Conservation (phyloP, 352 stramenopile genomes). For the Peronosclerospora sorghi region DNA sequence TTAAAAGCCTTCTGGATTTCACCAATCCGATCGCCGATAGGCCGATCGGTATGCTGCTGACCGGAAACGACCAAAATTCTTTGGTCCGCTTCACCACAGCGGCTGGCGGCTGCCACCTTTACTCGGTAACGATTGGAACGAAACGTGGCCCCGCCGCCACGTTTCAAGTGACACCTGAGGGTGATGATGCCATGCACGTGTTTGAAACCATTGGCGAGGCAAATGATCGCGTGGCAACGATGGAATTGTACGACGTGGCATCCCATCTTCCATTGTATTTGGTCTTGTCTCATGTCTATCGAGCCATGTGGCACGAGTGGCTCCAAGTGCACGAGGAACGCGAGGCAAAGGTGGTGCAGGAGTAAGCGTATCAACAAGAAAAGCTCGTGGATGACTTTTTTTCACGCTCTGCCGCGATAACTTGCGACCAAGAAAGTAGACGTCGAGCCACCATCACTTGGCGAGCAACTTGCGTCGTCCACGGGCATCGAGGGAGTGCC, state of each 20-base stretch:
- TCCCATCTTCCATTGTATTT: conserved; percentile 80
- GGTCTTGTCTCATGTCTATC: conserved; percentile 81
- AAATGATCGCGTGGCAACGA: conserved; percentile 68
- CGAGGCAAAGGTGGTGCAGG: conserved; percentile 22
- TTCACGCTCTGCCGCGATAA: conserved; percentile 34
- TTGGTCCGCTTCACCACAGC: no score
- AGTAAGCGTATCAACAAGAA: conserved; percentile 40
- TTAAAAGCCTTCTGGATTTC: no score
- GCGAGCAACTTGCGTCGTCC: neutral
- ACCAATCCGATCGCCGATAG: no score
- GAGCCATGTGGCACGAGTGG: conserved; percentile 82
- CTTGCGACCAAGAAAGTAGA: conserved; percentile 27
- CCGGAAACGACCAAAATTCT: no score
- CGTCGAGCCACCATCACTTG: conserved; percentile 5
- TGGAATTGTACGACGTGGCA: conserved; percentile 82
- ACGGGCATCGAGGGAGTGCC: conserved; percentile 2
- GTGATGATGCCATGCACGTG: conserved; percentile 23
- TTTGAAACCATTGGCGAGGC: conserved; percentile 59
- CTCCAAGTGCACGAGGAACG: conserved; percentile 26
- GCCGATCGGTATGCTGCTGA: no score
- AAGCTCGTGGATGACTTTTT: conserved; percentile 39
- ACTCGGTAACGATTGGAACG: conserved; percentile 42
- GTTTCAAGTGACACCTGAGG: no score
- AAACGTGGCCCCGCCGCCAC: conserved; percentile 26
- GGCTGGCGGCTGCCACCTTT: conserved; percentile 28